Evolutionary conservation across 2,329 filamentous ascomycete genomes (phyloP).

Genomic region (Microcera coccophila): DNA sequence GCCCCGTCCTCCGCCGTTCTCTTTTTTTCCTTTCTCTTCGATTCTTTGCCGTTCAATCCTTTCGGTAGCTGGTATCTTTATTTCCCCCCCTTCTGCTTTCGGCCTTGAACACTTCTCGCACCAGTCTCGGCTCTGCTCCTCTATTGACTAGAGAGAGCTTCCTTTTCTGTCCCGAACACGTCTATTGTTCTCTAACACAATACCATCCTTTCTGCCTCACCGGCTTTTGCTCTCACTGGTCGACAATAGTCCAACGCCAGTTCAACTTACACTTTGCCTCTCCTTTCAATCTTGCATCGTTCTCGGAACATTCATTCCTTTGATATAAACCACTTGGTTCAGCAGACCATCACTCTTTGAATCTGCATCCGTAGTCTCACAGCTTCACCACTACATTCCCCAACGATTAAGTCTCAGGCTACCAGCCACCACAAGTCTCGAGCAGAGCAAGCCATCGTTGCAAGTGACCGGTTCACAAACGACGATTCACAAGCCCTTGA

Average conservation of each 20-base stretch:
- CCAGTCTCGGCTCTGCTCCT: slow-evolving; percentile 5
- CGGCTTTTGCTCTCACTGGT: too few relatives aligned
- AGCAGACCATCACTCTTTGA: background rate
- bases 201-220: background rate
- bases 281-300: too few relatives aligned
- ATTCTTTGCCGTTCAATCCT: slow-evolving; percentile 31
- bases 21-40: slow-evolving; percentile 10
- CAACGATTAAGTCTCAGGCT: background rate
- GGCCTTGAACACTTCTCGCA: slow-evolving; percentile 10
- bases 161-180: background rate
- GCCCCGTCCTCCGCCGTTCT: too few relatives aligned
- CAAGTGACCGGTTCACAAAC: slow-evolving; percentile 18
- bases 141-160: slow-evolving; percentile 14
- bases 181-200: background rate
- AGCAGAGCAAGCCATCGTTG: background rate
- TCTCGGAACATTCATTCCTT: too few relatives aligned
- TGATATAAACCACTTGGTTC: slow-evolving; percentile 1
- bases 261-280: too few relatives aligned
- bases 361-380: background rate
- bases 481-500: slow-evolving; percentile 4
- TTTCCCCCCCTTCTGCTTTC: slow-evolving; percentile 11
- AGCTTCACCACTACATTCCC: background rate
- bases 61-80: slow-evolving; percentile 30
- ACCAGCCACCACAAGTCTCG: background rate
- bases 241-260: too few relatives aligned